Base-by-base conservation (phyloP, 495 filamentous ascomycete species). In the Lasiosphaeria miniovina region DNA sequence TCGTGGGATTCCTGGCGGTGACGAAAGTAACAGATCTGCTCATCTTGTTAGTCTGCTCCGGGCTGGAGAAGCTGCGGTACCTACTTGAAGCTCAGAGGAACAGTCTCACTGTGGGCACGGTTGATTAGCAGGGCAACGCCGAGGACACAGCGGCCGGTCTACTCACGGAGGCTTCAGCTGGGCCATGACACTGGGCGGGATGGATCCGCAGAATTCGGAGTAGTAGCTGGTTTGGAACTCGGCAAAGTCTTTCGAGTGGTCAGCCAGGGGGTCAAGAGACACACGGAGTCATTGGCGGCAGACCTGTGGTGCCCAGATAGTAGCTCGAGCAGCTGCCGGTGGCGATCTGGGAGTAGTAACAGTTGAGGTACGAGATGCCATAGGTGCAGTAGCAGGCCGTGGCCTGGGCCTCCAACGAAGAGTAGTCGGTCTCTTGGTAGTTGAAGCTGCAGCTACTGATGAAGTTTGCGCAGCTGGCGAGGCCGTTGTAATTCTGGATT, bases 41-140 rank as follows among this genome's bases (percentile, higher is more conserved):
- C 4, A 36, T 31, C n/a, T 5, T 49, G 40, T 64, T 36, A 66
- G 50, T 36, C 14, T 15, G 33, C 3, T 3, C n/a, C 9, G 40
- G 40, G 0, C 12, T 6, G 9, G 6, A 7, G 14, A n/a, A 4
- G 24, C 24, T 6, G 7, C 4, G 36, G 5, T n/a, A 55, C 67
- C 24, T 67, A 68, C 66, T 59, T 59, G 35, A 70, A 57, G 4
- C 60, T 58, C 15, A 70, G 46, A 43, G 51, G 48, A 15, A 70
- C 67, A n/a, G 58, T 63, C 4, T 51, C 48, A 32, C 61, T 67
- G 34, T 11, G n/a, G 8, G 11, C 4, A 35, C 0, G 7, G 6
- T 14, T 6, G 3, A 48, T 52, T 6, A 4, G 55, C 57, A 31
- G 54, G 38, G n/a, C 50, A 36, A 7, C 11, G 3, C 3, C n/a